A percentile compares a stretch with the other conserved stretches of the same genome.
These are phyloP conservation scores for Saccharomycopsis guyanensis DNA, from an alignment of 805 yeast genomes.

Conservation along the genomic window DNA sequence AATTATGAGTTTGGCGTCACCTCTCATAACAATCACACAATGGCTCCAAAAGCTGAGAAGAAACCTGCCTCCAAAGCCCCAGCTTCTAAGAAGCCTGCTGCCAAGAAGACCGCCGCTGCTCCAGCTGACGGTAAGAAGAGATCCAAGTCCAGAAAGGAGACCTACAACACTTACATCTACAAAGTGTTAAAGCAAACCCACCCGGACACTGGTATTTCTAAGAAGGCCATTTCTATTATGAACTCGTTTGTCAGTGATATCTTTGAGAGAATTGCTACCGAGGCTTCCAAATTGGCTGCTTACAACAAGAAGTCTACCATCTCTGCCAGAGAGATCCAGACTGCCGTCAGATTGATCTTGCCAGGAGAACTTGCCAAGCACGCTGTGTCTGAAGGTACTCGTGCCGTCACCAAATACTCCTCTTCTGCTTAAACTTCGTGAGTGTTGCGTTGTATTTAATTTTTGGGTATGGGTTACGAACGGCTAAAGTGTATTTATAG, in stretches of 20 bases:
- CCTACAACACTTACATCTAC: constrained; percentile 96
- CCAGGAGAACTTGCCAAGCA: constrained; percentile 99
- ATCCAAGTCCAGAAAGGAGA: constrained; percentile 93
- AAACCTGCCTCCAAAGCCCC: constrained; percentile 93
- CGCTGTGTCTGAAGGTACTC: constrained; percentile 97
- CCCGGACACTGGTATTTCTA: constrained; percentile 99
- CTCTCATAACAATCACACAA: constrained; percentile 24
- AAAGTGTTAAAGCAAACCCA: constrained; percentile 98
- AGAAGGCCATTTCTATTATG: constrained; percentile 97
- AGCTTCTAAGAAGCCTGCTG: constrained; percentile 92
- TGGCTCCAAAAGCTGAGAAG: constrained; percentile 61
- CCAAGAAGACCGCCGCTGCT: constrained; percentile 80
- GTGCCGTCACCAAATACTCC: constrained; percentile 95
- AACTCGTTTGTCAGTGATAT: constrained; percentile 97
- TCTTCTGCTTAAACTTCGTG: constrained; percentile 31
- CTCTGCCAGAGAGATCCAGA: constrained; percentile 97
- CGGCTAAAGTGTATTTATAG: background rate
- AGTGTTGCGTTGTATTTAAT: background rate
- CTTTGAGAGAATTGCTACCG: constrained; percentile 95
- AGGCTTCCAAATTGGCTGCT: constrained; percentile 97
- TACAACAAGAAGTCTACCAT: constrained; percentile 98
- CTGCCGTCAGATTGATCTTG: constrained; percentile 94
- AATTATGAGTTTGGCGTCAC: background rate
- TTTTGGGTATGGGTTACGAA: background rate
- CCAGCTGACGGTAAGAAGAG: constrained; percentile 64